Conservation (phyloP, 2,329 filamentous ascomycete genomes). For the Xylaria sp. region DNA sequence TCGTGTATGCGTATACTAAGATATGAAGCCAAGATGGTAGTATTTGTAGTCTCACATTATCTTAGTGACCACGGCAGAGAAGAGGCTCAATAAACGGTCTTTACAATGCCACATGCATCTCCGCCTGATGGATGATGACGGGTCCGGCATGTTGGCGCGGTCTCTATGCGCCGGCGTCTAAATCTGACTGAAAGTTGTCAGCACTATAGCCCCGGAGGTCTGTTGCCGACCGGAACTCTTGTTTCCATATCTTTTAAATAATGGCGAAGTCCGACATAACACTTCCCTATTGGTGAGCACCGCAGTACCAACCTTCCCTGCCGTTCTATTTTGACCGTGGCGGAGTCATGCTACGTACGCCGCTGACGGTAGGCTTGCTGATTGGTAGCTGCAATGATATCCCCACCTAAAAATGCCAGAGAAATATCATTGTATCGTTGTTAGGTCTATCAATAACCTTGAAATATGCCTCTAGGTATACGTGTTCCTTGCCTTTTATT, state of each 20-base stretch:
- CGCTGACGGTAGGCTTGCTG: background rate
- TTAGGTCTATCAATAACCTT: background rate
- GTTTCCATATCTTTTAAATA: background rate
- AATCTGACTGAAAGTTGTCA: background rate
- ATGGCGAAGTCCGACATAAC: background rate
- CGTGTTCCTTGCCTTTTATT: background rate
- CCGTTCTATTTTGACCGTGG: slow-evolving; percentile 26
- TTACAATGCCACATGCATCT: background rate
- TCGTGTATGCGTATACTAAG: background rate
- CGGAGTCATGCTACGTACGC: slow-evolving; percentile 5
- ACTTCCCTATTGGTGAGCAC: background rate
- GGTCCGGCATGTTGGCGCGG: slow-evolving; percentile 10
- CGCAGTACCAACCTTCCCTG: background rate
- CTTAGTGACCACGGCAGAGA: background rate
- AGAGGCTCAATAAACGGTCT: slow-evolving; percentile 3
- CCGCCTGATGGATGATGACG: slow-evolving; percentile 22
- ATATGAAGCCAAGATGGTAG: background rate
- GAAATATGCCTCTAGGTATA: background rate
- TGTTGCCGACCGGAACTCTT: slow-evolving; percentile 17
- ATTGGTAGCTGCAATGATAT: background rate
- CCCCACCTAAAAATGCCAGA: background rate
- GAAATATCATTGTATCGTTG: background rate
- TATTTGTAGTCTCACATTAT: slow-evolving; percentile 18
- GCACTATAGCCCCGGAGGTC: slow-evolving; percentile 18
- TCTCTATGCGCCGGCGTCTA: background rate